Base-by-base conservation (phyloP, 805 yeast genomes). In the Cyberlindnera petersonii region DNA sequence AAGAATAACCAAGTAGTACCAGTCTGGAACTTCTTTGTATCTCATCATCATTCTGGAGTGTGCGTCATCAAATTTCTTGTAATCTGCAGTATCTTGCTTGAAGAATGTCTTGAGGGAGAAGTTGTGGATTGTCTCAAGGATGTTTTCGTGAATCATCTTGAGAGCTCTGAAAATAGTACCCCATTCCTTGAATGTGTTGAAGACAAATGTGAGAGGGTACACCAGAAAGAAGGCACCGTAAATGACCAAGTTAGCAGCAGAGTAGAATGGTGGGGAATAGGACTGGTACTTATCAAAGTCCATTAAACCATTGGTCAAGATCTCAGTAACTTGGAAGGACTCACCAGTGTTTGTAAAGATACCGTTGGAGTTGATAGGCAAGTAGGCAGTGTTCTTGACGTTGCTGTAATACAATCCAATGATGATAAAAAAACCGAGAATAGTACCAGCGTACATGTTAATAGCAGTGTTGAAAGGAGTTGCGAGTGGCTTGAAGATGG, bases 201-300 rank as follows among this genome's bases (percentile, higher is more conserved):
- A 72, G 1, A 71, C 46, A 21, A 77, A 68, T 4, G 73, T 66
- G 48, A 77, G 71, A 3, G 83, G 79, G 47, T 75, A 75, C 6
- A 47, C 34, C 5, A 37, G 24, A 30, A 66, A 65, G 51, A 65
- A 70, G 0, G 78, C 72, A 14, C 84, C 83, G 50, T 77, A 79
- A 16, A 68, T 56, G 9, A 79, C 75, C 44, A 79, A 58, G 52
- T 75, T 75, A 2, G 79, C 84, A 4, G 86, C 85, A 18, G 77
- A 56, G 52, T 76, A 78, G 58, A 72, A 80, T 8, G 87, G 86
- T 8, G 84, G 81, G 1, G 85, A 82, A 45, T 77, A 72, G 13
- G 56, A 44, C 41, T 65, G 62, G 53, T 78, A 79, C 47, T 70
- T 71, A 2, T 48, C 56, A 15, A 56, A 43, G 49, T 77, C 81